phyloP scores from a whole-genome alignment of 352 stramenopile genomes.

The Poterioochromonas sp. region DNA sequence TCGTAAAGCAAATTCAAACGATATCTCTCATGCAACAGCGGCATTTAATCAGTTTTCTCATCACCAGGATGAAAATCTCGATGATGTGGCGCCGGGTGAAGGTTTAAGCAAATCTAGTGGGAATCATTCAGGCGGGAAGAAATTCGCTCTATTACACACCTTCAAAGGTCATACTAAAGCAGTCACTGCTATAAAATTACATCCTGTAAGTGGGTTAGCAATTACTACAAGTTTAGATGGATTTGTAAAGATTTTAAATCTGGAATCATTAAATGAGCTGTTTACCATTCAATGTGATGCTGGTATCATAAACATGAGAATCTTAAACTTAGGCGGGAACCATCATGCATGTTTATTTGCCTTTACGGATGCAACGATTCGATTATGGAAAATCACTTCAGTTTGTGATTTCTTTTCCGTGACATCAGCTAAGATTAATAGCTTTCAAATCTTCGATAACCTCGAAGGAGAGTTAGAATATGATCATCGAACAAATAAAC shows the following conservation, averaged over 20 bases:
- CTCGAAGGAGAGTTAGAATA: constrained; percentile 14
- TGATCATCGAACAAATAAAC: not conserved
- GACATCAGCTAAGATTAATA: not conserved
- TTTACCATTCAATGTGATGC: not conserved
- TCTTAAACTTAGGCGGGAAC: not conserved
- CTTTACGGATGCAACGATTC: not conserved
- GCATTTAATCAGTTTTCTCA: not conserved
- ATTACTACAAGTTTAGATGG: constrained; percentile 23
- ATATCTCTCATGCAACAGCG: not conserved
- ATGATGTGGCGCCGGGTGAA: not conserved
- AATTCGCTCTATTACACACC: constrained; percentile 6
- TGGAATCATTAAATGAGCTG: constrained; percentile 24
- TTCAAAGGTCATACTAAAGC: constrained; percentile 27
- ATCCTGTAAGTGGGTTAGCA: constrained; percentile 9
- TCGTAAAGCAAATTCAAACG: not conserved
- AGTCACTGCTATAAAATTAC: constrained; percentile 1
- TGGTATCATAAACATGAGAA: not conserved
- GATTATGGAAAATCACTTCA: not conserved
- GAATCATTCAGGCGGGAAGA: not conserved
- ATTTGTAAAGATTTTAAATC: constrained; percentile 19
- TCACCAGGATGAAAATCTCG: no score
- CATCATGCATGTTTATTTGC: not conserved
- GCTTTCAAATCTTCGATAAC: constrained; percentile 4
- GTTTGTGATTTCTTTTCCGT: constrained; percentile 5
- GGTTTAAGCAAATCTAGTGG: not conserved